phyloP scores from a whole-genome alignment of 2,329 filamentous ascomycete genomes.

The Dactylellina cionopaga region DNA sequence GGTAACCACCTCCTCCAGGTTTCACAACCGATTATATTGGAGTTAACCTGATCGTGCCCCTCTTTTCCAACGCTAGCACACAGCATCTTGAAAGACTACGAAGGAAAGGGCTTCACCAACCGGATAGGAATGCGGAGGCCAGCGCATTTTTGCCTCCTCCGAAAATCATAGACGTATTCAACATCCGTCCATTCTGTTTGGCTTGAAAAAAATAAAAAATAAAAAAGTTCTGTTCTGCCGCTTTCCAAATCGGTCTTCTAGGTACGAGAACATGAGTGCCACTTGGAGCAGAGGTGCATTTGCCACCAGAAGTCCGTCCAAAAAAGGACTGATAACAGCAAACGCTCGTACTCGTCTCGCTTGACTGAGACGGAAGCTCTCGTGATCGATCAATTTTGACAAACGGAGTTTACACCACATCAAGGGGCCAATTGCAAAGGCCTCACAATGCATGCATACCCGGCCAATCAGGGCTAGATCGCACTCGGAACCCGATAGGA shows the following conservation, averaged over 20 bases:
- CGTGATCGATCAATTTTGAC: slow-evolving; percentile 27
- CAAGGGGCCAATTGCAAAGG: neutral
- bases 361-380: neutral
- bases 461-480: slow-evolving; percentile 36
- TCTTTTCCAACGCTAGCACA: neutral
- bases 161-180: neutral
- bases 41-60: neutral
- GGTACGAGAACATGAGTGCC: slow-evolving; percentile 12
- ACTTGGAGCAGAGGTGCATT: slow-evolving; percentile 23
- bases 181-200: no score
- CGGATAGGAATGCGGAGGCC: slow-evolving; percentile 29
- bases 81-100: slow-evolving; percentile 1
- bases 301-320: slow-evolving; percentile 37
- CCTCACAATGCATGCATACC: slow-evolving; percentile 1
- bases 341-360: neutral
- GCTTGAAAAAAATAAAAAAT: no score
- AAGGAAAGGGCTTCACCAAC: slow-evolving; percentile 11
- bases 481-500: slow-evolving; percentile 46
- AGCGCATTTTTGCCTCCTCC: slow-evolving; percentile 37
- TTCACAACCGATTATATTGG: slow-evolving; percentile 37
- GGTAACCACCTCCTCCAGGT: slow-evolving; percentile 10
- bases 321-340: slow-evolving; percentile 11
- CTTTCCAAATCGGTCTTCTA: slow-evolving; percentile 37
- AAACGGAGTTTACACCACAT: slow-evolving; percentile 28
- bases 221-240: no score